A percentile compares a stretch with the other conserved stretches of the same genome.
These are phyloP conservation scores for Aspergillus udagawae DNA, from an alignment of 2,329 filamentous ascomycete genomes.

Conservation along the genomic window DNA sequence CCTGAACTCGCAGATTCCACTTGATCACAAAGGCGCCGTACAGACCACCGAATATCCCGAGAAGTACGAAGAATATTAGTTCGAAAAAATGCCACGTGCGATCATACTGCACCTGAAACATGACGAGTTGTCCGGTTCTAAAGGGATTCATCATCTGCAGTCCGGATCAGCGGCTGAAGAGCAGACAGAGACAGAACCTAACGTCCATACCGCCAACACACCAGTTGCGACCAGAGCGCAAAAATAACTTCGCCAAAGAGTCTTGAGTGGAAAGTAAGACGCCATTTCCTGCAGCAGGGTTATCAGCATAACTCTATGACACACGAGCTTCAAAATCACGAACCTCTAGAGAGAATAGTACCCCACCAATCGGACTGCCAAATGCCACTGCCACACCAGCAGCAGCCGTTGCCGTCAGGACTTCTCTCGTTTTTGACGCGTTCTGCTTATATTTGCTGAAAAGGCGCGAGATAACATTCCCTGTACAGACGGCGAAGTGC, in stretches of 20 bases:
- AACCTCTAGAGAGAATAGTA: slow-evolving; percentile 86
- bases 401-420: slow-evolving; percentile 88
- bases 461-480: slow-evolving; percentile 89
- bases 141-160: slow-evolving; percentile 88
- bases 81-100: slow-evolving; percentile 98
- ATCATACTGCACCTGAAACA: slow-evolving; percentile 97
- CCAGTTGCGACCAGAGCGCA: slow-evolving; percentile 93
- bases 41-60: slow-evolving; percentile 88
- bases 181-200: neutral
- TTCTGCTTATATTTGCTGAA: slow-evolving; percentile 91
- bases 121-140: slow-evolving; percentile 92
- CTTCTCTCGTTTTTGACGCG: slow-evolving; percentile 90
- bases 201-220: slow-evolving; percentile 63
- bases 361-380: slow-evolving; percentile 93
- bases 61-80: slow-evolving; percentile 81
- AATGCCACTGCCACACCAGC: slow-evolving; percentile 96
- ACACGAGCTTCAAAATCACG: neutral
- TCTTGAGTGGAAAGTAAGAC: slow-evolving; percentile 92
- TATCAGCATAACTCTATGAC: slow-evolving; percentile 7
- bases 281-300: slow-evolving; percentile 69
- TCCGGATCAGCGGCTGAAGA: neutral
- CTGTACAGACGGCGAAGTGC: slow-evolving; percentile 97
- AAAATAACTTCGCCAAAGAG: slow-evolving; percentile 96
- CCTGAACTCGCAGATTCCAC: slow-evolving; percentile 87
- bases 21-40: slow-evolving; percentile 98